These are phyloP conservation scores for Microcyclospora pomicola DNA, from an alignment of 2,329 filamentous ascomycete species.

Conservation along the genomic window DNA sequence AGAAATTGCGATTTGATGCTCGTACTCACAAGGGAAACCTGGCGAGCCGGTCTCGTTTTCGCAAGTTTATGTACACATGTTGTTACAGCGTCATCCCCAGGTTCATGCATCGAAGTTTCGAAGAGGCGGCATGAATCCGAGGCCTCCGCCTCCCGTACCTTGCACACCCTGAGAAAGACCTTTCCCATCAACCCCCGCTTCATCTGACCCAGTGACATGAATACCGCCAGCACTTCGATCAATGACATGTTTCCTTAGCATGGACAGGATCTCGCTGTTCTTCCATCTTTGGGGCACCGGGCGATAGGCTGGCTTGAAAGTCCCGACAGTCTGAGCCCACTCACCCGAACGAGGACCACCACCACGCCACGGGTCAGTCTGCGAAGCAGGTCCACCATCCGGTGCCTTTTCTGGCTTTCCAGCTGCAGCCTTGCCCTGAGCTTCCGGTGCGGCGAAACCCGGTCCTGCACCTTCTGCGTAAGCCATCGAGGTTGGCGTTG, in stretches of 20 bases:
- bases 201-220: slow-evolving; percentile 29
- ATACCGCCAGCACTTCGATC: slow-evolving; percentile 50
- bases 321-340: slow-evolving; percentile 93
- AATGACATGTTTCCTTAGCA: slow-evolving; percentile 71
- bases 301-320: slow-evolving; percentile 84
- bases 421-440: slow-evolving; percentile 28
- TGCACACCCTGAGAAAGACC: too few relatives aligned
- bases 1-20: too few relatives aligned
- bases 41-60: too few relatives aligned
- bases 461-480: slow-evolving; percentile 40
- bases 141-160: slow-evolving; percentile 22
- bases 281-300: slow-evolving; percentile 80
- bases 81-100: background rate
- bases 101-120: slow-evolving; percentile 30
- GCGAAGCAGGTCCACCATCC: slow-evolving; percentile 19
- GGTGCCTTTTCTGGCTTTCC: slow-evolving; percentile 21
- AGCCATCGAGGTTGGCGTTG: slow-evolving; percentile 44
- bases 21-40: too few relatives aligned
- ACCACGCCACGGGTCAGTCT: slow-evolving; percentile 31
- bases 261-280: slow-evolving; percentile 60
- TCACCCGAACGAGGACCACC: slow-evolving; percentile 52
- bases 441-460: slow-evolving; percentile 29
- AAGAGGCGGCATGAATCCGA: slow-evolving; percentile 39
- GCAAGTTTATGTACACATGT: too few relatives aligned
- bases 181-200: slow-evolving; percentile 21